Base-by-base conservation (phyloP, 148 eudicot species). In the Salicornia ramosissima region DNA sequence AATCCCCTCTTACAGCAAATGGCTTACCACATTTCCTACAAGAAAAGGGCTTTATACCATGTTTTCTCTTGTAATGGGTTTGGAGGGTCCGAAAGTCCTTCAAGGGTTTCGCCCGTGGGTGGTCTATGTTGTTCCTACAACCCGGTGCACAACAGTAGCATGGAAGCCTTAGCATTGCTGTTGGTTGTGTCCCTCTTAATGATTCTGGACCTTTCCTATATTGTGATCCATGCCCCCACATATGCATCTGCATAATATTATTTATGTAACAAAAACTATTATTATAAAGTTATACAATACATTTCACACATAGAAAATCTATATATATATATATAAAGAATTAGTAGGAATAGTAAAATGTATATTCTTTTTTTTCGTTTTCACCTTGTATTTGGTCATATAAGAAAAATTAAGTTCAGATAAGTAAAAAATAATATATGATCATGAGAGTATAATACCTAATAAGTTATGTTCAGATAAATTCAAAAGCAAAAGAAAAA, bases 141-240 rank as follows among this genome's bases (percentile, higher is more conserved):
- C 89, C 89, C 12, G 88, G 85, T 40, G 96, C 83, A 12, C 91
- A 87, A 54, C 96, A 87, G 61, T 83, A 89, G 83, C 96, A 89
- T 2, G 96, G 96, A 10, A 87, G 86, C 77, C 91, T 77, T 26
- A 87, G 86, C 96, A 89, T 87, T 21, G 89, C 96, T 21, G 96
- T 89, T 64, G 91, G 96, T 64, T 89, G 96, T 25, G 86, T 85
- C 58, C 91, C 96, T 61, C 89, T 70, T 50, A 89, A 78, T 1
- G 91, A 86, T 72, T 86, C 95, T 22, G 95, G 91, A 0, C 95
- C 91, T 72, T 82, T 89, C 26, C 96, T 80, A 76, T 89, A 89
- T 62, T 89, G 91, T 26, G 91, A 89, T 75, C 96, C 96, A 78
- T 89, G 91, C 45, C 91, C 96, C 96, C 96, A 89, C 96, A 89